Percentiles rank a stretch among this genome's conserved stretches.
phyloP scores from a whole-genome alignment of 306 rosid genomes.

The Senna siamea region DNA sequence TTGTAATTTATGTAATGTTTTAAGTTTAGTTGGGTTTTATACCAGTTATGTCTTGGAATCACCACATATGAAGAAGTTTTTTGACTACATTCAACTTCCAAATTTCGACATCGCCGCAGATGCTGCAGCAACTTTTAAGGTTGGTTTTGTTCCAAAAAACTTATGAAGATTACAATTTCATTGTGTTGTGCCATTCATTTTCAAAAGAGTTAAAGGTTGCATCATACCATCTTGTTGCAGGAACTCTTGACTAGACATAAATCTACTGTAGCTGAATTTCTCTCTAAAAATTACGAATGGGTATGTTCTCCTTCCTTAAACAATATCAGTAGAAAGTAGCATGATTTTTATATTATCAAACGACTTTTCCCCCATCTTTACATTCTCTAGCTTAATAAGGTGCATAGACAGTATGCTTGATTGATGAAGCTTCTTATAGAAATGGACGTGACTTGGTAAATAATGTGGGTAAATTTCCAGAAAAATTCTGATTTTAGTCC shows the following conservation, averaged over 20 bases:
- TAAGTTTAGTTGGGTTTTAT: slow-evolving; percentile 38
- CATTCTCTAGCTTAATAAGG: slow-evolving; percentile 20
- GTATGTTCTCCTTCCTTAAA: slow-evolving; percentile 44
- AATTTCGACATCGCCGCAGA: slow-evolving; percentile 98
- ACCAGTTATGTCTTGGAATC: slow-evolving; percentile 95
- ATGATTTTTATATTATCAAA: neutral
- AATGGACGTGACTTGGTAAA: slow-evolving; percentile 3
- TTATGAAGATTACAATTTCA: slow-evolving; percentile 13
- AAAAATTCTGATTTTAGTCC: slow-evolving; percentile 3
- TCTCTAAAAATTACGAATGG: slow-evolving; percentile 96
- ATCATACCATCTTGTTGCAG: slow-evolving; percentile 51
- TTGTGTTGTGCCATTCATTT: slow-evolving; percentile 22
- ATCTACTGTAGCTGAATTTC: slow-evolving; percentile 94
- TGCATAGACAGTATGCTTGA: slow-evolving; percentile 27
- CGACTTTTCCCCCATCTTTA: neutral
- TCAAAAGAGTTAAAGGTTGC: neutral
- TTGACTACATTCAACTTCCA: slow-evolving; percentile 93
- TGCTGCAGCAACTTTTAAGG: slow-evolving; percentile 99
- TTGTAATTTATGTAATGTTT: slow-evolving; percentile 27
- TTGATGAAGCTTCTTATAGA: slow-evolving; percentile 8
- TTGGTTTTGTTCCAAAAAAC: slow-evolving; percentile 36
- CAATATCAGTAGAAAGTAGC: slow-evolving; percentile 27
- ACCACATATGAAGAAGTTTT: slow-evolving; percentile 82
- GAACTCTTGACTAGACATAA: slow-evolving; percentile 98
- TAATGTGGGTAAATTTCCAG: slow-evolving; percentile 23